Conservation (phyloP, 495 filamentous ascomycete genomes). For the Penicillium ucsense region DNA sequence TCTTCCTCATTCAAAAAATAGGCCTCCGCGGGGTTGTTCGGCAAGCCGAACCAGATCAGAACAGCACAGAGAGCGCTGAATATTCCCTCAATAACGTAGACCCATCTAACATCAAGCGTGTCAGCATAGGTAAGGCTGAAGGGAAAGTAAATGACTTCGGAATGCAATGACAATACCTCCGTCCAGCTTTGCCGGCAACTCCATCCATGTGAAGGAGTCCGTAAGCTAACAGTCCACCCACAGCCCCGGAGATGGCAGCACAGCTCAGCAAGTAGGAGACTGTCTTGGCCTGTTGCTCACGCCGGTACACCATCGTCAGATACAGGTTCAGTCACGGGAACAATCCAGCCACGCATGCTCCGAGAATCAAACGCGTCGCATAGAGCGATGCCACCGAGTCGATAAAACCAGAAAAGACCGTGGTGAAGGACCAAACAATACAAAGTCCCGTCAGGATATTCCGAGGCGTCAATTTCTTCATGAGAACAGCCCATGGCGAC, state of each 20-base stretch:
- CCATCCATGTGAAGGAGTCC: slow-evolving; percentile 37
- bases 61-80: slow-evolving; percentile 40
- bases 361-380: slow-evolving; percentile 52
- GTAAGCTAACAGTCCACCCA: slow-evolving; percentile 38
- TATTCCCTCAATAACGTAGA: slow-evolving; percentile 48
- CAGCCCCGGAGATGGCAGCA: slow-evolving; percentile 33
- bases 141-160: neutral
- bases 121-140: neutral
- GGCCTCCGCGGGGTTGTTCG: slow-evolving; percentile 44
- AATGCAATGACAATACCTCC: slow-evolving; percentile 20
- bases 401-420: slow-evolving; percentile 44
- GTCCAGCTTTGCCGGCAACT: slow-evolving; percentile 29
- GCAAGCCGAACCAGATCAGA: slow-evolving; percentile 45
- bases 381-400: slow-evolving; percentile 38
- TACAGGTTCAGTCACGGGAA: slow-evolving; percentile 56
- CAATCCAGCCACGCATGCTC: slow-evolving; percentile 55
- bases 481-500: slow-evolving; percentile 31
- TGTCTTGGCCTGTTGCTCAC: slow-evolving; percentile 36
- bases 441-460: slow-evolving; percentile 29
- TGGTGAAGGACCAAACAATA: slow-evolving; percentile 43
- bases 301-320: slow-evolving; percentile 40
- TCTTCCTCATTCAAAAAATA: slow-evolving; percentile 44
- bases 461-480: slow-evolving; percentile 39
- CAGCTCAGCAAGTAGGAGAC: slow-evolving; percentile 34
- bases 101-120: slow-evolving; percentile 21